Conservation (phyloP, 495 filamentous ascomycete species). For the Penicillium herquei region DNA sequence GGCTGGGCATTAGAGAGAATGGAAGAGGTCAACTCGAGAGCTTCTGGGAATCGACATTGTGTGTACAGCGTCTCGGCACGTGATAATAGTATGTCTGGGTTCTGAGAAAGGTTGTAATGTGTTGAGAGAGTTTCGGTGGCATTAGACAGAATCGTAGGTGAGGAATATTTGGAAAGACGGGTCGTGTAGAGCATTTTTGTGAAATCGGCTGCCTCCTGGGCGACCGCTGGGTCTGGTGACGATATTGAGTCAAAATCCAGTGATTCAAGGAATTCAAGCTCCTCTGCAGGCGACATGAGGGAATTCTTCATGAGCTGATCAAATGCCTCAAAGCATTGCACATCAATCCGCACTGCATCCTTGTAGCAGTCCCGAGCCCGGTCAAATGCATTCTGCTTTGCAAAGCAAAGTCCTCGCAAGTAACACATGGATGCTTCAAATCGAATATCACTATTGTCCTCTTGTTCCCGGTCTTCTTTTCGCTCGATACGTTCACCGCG, state of each 20-base stretch:
- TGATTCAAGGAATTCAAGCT: slow-evolving; percentile 87
- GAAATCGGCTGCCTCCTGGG: slow-evolving; percentile 86
- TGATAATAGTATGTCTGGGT: slow-evolving; percentile 91
- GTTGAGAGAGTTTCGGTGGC: slow-evolving; percentile 88
- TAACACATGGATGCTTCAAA: slow-evolving; percentile 98
- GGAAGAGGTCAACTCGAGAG: slow-evolving; percentile 76
- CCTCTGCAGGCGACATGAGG: slow-evolving; percentile 95
- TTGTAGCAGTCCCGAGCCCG: slow-evolving; percentile 98
- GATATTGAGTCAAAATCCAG: slow-evolving; percentile 85
- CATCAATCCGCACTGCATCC: slow-evolving; percentile 92
- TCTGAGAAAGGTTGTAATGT: slow-evolving; percentile 83
- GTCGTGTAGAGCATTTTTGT: slow-evolving; percentile 97
- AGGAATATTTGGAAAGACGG: slow-evolving; percentile 91
- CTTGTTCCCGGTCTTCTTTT: slow-evolving; percentile 56
- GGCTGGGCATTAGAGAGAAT: slow-evolving; percentile 61
- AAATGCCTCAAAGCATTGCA: slow-evolving; percentile 97
- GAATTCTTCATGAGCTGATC: slow-evolving; percentile 97
- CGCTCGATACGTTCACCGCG: slow-evolving; percentile 34
- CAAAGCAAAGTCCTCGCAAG: slow-evolving; percentile 87
- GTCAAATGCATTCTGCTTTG: slow-evolving; percentile 97
- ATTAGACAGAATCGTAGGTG: slow-evolving; percentile 76
- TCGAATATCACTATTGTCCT: slow-evolving; percentile 68
- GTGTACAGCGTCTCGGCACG: slow-evolving; percentile 90
- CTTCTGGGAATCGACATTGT: slow-evolving; percentile 87
- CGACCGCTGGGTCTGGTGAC: slow-evolving; percentile 55